Conservation (phyloP, 2,329 filamentous ascomycete genomes). For the Cladosporium phlei region DNA sequence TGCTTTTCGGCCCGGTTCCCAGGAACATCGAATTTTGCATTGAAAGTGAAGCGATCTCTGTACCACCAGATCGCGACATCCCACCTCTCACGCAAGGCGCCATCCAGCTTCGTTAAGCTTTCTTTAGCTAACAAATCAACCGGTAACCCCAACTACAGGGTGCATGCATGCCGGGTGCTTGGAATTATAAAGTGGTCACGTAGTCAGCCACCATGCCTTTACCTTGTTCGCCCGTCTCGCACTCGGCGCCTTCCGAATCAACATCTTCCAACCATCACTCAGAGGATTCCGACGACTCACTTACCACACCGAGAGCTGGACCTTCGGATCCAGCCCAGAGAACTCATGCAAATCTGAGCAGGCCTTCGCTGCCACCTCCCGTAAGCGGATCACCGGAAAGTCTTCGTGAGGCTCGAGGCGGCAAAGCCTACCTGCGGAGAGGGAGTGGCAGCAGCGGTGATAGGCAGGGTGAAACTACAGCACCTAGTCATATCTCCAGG, state of each 20-base stretch:
- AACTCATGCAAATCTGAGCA: constrained; percentile 26
- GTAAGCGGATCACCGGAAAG: constrained; percentile 7
- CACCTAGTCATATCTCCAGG: background rate
- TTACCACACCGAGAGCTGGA: constrained; percentile 32
- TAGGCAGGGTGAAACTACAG: constrained; percentile 4
- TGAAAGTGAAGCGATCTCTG: constrained; percentile 19
- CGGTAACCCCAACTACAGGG: background rate
- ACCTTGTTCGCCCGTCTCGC: constrained; percentile 32
- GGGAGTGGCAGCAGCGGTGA: constrained; percentile 2
- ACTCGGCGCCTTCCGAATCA: constrained; percentile 26
- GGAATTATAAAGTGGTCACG: background rate
- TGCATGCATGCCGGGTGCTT: background rate
- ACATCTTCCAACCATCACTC: constrained; percentile 19
- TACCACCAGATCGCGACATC: constrained; percentile 8
- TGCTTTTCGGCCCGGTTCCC: background rate
- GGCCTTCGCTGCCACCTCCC: constrained; percentile 19
- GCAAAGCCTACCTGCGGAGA: constrained; percentile 3
- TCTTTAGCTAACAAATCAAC: constrained; percentile 6
- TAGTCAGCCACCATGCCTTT: constrained; percentile 18
- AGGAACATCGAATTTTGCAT: constrained; percentile 13
- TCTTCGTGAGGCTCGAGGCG: background rate
- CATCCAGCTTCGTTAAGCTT: constrained; percentile 14
- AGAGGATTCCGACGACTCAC: constrained; percentile 29
- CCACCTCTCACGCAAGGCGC: constrained; percentile 1
- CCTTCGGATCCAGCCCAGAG: constrained; percentile 27